These are phyloP conservation scores for Solanum chmielewskii DNA, from an alignment of 257 asterid species.

Conservation along the genomic window DNA sequence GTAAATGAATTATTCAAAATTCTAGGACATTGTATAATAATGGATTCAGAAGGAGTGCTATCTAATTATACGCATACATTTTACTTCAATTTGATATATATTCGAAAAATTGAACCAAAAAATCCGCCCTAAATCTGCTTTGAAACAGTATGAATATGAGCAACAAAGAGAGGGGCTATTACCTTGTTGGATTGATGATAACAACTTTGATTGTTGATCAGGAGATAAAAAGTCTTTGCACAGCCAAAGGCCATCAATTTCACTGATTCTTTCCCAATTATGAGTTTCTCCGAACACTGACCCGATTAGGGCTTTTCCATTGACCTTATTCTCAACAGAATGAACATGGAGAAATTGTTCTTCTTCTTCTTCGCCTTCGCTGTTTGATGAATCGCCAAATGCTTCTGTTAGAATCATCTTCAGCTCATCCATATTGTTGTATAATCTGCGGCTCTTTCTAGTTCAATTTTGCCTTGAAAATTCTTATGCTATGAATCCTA, in stretches of 20 bases:
- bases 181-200: constrained; percentile 59
- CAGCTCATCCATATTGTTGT: constrained; percentile 15
- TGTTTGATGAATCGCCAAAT: constrained; percentile 64
- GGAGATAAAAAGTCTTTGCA: constrained; percentile 54
- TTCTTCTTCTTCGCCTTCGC: constrained; percentile 12
- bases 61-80: background rate
- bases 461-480: background rate
- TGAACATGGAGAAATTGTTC: background rate
- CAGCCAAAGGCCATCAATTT: constrained; percentile 69
- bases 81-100: background rate
- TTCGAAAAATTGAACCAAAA: background rate
- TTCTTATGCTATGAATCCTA: background rate
- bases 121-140: background rate
- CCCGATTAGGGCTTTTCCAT: constrained; percentile 6
- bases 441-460: background rate
- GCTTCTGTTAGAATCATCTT: constrained; percentile 42
- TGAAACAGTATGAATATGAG: background rate
- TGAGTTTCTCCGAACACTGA: constrained; percentile 28
- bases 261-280: constrained; percentile 51
- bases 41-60: background rate
- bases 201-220: constrained; percentile 48
- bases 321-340: constrained; percentile 1
- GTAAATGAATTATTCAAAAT: background rate
- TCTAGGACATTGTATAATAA: background rate
- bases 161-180: background rate